phyloP scores from a whole-genome alignment of 805 yeast genomes.

The Yueomyces sp. region DNA sequence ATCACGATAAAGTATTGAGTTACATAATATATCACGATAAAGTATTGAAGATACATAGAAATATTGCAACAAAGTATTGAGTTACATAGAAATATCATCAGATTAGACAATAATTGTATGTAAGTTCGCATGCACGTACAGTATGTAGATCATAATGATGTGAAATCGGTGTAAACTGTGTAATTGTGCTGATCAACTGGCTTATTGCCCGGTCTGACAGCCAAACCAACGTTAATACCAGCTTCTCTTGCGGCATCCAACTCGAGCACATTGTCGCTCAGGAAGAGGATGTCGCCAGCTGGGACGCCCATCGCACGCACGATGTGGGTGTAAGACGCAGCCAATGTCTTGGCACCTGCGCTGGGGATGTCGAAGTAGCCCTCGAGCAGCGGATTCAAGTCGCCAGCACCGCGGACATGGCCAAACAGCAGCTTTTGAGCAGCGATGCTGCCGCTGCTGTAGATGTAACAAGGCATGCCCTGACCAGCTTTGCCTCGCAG shows the following conservation, averaged over 20 bases:
- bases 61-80: no score
- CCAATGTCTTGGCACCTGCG: slow-evolving; percentile 57
- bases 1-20: no score
- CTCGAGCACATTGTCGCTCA: slow-evolving; percentile 72
- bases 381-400: slow-evolving; percentile 38
- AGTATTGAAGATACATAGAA: no score
- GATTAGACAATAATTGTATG: background rate
- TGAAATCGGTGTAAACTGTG: background rate
- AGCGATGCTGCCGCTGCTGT: slow-evolving; percentile 79
- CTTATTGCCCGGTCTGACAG: slow-evolving; percentile 65
- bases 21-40: no score
- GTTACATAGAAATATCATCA: background rate
- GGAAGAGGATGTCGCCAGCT: slow-evolving; percentile 36
- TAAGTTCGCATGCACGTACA: background rate
- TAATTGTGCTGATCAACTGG: slow-evolving; percentile 19
- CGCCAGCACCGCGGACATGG: slow-evolving; percentile 37
- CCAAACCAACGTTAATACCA: slow-evolving; percentile 46
- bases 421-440: slow-evolving; percentile 75
- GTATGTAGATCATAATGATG: background rate
- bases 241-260: slow-evolving; percentile 60
- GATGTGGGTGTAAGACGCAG: slow-evolving; percentile 46
- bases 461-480: slow-evolving; percentile 41
- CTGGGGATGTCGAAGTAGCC: slow-evolving; percentile 82
- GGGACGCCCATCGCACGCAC: slow-evolving; percentile 15
- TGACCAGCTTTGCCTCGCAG: slow-evolving; percentile 29